Percentiles rank a stretch among this genome's conserved stretches.
Evolutionary conservation across 2,329 filamentous ascomycete species (phyloP).

Genomic region (Fusarium nygamai): DNA sequence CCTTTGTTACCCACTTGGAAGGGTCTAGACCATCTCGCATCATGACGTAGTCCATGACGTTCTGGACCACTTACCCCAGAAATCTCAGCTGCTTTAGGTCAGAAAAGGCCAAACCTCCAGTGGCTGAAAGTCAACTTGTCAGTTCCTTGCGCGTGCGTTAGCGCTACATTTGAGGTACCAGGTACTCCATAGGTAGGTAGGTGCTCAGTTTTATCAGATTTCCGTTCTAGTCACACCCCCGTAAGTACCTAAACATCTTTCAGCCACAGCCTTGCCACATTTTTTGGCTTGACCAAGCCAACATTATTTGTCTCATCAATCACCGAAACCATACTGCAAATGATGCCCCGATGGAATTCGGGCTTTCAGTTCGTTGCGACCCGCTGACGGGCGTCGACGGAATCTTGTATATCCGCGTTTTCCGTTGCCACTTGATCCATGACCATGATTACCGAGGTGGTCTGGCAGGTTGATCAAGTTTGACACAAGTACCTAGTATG

Average conservation of each 20-base stretch:
- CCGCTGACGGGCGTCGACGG: constrained; percentile 7
- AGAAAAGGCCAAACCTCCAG: background rate
- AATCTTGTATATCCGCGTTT: background rate
- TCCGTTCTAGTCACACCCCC: background rate
- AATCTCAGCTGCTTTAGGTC: background rate
- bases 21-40: constrained; percentile 21
- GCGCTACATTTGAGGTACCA: background rate
- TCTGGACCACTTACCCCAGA: background rate
- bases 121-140: background rate
- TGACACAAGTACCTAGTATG: background rate
- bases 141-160: background rate
- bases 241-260: background rate
- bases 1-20: background rate
- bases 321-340: background rate
- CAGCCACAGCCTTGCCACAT: background rate
- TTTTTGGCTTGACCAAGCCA: background rate
- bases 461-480: background rate
- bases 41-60: constrained; percentile 23
- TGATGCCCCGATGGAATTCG: constrained; percentile 23
- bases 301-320: background rate
- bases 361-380: constrained; percentile 1
- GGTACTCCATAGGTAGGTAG: background rate
- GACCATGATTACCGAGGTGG: background rate
- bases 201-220: background rate
- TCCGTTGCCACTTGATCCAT: constrained; percentile 19